phyloP scores from a whole-genome alignment of 208 protist genomes.

The Leptomonas seymouri region DNA sequence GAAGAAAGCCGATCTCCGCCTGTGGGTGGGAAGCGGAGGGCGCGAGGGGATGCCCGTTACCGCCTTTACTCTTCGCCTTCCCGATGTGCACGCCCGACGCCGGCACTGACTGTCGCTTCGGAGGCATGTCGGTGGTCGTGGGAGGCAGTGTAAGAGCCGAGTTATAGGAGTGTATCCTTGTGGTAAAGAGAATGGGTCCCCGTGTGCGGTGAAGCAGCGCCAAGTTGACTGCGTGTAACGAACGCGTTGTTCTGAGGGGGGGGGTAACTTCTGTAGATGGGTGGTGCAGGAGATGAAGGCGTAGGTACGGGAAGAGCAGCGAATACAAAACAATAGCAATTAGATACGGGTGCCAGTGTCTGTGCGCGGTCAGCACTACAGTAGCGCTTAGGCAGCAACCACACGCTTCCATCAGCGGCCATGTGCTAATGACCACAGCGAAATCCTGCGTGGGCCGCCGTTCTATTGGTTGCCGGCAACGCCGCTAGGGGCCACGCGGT shows the following conservation, averaged over 20 bases:
- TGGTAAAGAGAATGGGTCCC: background rate
- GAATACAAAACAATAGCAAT: too few relatives aligned
- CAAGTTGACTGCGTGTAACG: background rate
- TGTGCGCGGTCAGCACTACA: too few relatives aligned
- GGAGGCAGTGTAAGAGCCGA: background rate
- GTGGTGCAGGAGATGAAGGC: background rate
- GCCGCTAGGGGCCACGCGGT: too few relatives aligned
- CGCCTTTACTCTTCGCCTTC: background rate
- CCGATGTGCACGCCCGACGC: background rate
- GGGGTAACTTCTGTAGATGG: background rate
- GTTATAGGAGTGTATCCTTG: background rate
- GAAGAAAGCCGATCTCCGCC: slow-evolving; percentile 50
- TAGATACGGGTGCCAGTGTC: too few relatives aligned
- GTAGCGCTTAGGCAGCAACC: too few relatives aligned
- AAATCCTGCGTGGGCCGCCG: too few relatives aligned
- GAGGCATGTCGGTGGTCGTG: background rate
- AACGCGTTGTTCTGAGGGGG: background rate
- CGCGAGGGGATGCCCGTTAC: background rate
- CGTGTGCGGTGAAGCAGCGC: background rate
- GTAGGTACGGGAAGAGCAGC: too few relatives aligned
- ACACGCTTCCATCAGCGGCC: too few relatives aligned
- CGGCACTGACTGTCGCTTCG: slow-evolving; percentile 4
- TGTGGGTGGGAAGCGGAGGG: slow-evolving; percentile 24
- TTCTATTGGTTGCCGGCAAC: too few relatives aligned
- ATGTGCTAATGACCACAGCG: too few relatives aligned